Base-by-base conservation (phyloP, 2,329 filamentous ascomycete genomes). In the Teratosphaeria viscida region DNA sequence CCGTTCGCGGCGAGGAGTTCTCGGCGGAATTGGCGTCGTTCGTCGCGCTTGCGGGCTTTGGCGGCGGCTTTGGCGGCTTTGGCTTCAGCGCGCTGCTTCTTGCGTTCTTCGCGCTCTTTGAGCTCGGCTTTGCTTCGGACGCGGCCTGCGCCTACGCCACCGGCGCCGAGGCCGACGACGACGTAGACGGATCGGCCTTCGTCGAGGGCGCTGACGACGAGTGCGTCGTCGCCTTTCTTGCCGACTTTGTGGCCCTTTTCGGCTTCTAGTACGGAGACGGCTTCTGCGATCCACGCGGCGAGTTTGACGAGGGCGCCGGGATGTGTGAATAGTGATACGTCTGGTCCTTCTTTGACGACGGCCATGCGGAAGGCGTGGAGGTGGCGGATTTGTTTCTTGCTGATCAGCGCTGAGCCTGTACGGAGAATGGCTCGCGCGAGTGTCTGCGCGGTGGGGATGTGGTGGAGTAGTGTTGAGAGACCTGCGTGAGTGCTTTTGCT, bases 341-440 rank as follows among this genome's bases (percentile, higher is more conserved):
- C 94, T 0, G 92, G 90, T 0, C 92, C 91, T 69, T 97, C 94
- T 71, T 95, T 96, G 67, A 99, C 91, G 3, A 97, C 88, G 37
- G 89, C 95, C 81, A 99, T 91, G 56, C 94, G 89, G 73, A 97
- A 99, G 0, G 92, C 89, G 55, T 90, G 85, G 16, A 99, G 79
- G 72, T 96, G 91, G 43, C 90, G 89, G 71, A 99, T 95, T 68
- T 96, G 92, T 60, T 89, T 87, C 76, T 99, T 99, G 65, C 90
- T 89, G 61, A 99, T 88, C 32, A 99, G 81, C 0, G 89, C 87
- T 0, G 91, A 95, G 43, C 94, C 94, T 0, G 92, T 96, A 55
- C 90, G 88, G 62, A 96, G 89, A 63, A 99, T 97, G 49, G 94
- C 92, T 39, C 90, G 86, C 73, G 96, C 89, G 1, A 99, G 82